Percentiles rank a stretch among this genome's conserved stretches.
phyloP scores from a whole-genome alignment of 2,329 filamentous ascomycete species.

The Aureobasidium mangrovei region DNA sequence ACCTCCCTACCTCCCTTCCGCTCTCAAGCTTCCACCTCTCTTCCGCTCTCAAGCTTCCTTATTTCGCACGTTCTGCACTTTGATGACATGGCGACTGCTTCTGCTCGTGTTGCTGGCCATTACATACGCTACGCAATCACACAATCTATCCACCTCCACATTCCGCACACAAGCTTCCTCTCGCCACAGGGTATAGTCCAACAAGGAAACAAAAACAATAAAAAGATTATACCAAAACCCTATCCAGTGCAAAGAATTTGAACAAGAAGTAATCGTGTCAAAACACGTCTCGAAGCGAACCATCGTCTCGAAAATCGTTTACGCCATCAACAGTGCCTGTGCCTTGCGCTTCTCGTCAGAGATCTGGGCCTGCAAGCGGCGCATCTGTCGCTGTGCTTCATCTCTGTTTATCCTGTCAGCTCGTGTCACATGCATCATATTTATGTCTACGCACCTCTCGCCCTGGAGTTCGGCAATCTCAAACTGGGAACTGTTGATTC shows the following conservation, averaged over 20 bases:
- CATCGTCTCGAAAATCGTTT: neutral
- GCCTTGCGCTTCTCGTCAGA: constrained; percentile 16
- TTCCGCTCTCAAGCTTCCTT: neutral
- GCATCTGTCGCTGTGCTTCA: constrained; percentile 15
- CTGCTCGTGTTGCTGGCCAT: neutral
- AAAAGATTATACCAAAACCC: constrained; percentile 10
- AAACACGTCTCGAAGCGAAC: neutral
- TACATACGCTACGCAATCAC: neutral
- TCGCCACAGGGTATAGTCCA: constrained; percentile 7
- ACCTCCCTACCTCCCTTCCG: neutral
- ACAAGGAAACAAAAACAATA: neutral
- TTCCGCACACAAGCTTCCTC: neutral
- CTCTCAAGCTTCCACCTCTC: neutral
- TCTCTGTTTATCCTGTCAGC: constrained; percentile 46
- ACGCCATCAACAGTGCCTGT: constrained; percentile 13
- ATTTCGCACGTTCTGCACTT: neutral
- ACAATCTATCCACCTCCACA: neutral
- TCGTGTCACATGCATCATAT: constrained; percentile 25
- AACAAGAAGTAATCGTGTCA: neutral
- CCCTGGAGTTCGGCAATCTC: constrained; percentile 72
- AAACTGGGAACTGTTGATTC: constrained; percentile 76
- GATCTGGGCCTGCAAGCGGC: constrained; percentile 14
- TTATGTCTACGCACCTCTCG: constrained; percentile 64
- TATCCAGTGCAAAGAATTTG: neutral
- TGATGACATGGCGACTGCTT: too few species aligned